Base-by-base conservation (phyloP, 345 rosid species). In the Noccaea caerulescens region DNA sequence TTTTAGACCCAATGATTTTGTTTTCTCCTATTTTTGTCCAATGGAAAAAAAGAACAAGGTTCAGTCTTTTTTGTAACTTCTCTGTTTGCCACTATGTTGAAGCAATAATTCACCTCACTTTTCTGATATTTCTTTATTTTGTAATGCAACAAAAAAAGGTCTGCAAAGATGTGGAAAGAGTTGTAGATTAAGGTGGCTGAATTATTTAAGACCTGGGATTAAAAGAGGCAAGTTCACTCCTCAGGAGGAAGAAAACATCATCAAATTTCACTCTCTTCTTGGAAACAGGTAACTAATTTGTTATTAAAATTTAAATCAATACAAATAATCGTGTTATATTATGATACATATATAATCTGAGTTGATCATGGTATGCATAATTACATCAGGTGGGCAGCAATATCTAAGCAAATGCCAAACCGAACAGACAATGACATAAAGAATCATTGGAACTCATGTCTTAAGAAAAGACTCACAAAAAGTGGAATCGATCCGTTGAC, bases 361-460 rank as follows among this genome's bases (percentile, higher is more conserved):
- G 4, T 3, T 27, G 23, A 27, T 27, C 23, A 20, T 27, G 4
- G 3, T 27, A 27, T 27, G 39, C 20, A 32, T 56, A 33, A 33
- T 38, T 38, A 57, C 32, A 38, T 13, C 10, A 77, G 81, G 73
- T 77, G 81, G 81, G 77, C 81, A 45, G 56, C 70, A 3, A 77
- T 77, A 66, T 77, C 81, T 18, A 73, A 73, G 47, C 51, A 54
- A 38, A 60, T 77, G 69, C 66, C 67, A 3, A 73, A 69, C 69
- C 51, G 81, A 49, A 77, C 81, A 42, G 81, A 77, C 38, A 77
- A 77, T 44, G 81, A 72, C 42, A 72, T 77, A 8, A 77, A 77
- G 71, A 77, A 77, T 49, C 72, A 71, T 32, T 77, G 80, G 80
- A 71, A 76, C 72, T 71, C 80, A 5, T 66, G 73, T 58, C 73